Base-by-base conservation (phyloP, 257 asterid species). In the Primulina tabacum region DNA sequence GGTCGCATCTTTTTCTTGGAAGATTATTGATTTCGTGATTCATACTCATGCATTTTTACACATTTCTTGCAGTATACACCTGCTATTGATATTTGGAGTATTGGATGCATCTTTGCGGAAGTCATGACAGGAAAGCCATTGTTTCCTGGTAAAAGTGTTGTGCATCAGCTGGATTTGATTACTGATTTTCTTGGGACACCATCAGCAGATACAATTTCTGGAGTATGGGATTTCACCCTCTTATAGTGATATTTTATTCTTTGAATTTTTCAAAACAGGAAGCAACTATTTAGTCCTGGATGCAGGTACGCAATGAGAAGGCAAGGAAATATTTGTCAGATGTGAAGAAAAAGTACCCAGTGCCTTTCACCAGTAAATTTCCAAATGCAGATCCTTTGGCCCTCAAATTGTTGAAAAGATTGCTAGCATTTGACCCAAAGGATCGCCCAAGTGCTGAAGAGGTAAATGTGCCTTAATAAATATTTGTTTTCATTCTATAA, bases 151-250 rank as follows among this genome's bases (percentile, higher is more conserved):
- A 92, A 92, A 82, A 92, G 96, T 75, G 88, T 89, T 9, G 96
- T 86, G 70, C 96, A 92, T 84, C 96, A 92, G 79, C 83, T 92
- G 84, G 96, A 92, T 62, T 71, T 92, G 81, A 92, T 92, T 33
- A 89, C 98, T 33, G 90, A 92, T 88, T 84, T 89, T 78, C 88
- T 92, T 37, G 98, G 98, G 65, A 86, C 94, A 7, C 98, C 98
- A 61, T 73, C 98, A 61, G 80, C 82, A 64, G 98, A 92, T 67
- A 88, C 90, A 6, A 75, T 92, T 62, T 80, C 90, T 60, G 95
- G 96, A 57, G 98, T 92, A 87, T 62, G 79, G 38, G 52, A 29
- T 55, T 53, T 17, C 38, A 59, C 38, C 66, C 56, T 62, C 16
- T 40, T 59, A 60, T 24, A 34, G 37, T 3, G 34, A 14, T 40